Conservation (phyloP, 2,329 filamentous ascomycete genomes). For the Alternaria burnsii region DNA sequence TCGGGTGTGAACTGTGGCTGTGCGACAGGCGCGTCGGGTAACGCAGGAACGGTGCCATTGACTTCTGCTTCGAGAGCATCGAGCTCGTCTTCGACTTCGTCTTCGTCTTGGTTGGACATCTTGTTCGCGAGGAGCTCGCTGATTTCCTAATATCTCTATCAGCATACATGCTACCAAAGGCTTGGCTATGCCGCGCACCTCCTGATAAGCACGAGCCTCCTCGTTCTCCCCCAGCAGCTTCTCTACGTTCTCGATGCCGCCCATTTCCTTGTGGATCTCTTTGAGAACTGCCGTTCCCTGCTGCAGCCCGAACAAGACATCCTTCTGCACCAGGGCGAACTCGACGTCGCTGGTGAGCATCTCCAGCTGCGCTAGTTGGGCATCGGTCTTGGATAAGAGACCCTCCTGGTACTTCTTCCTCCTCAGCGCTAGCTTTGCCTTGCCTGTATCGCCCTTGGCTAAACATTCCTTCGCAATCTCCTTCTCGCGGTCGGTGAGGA, state of each 20-base stretch:
- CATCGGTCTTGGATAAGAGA: constrained; percentile 86
- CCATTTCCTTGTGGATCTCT: constrained; percentile 95
- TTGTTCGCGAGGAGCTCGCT: constrained; percentile 87
- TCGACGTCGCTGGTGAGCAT: constrained; percentile 88
- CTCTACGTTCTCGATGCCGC: constrained; percentile 90
- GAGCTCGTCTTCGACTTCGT: constrained; percentile 96
- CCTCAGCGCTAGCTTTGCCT: constrained; percentile 85
- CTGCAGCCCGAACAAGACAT: constrained; percentile 89
- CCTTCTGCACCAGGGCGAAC: constrained; percentile 96
- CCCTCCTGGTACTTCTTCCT: constrained; percentile 98
- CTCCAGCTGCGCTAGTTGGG: constrained; percentile 92
- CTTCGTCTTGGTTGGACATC: constrained; percentile 94
- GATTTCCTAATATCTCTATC: constrained; percentile 72
- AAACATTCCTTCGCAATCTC: constrained; percentile 86
- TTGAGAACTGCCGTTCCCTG: constrained; percentile 89
- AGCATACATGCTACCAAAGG: background rate
- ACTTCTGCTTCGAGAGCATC: constrained; percentile 78
- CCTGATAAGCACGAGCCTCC: constrained; percentile 90
- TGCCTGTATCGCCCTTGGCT: constrained; percentile 77
- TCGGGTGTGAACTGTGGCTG: constrained; percentile 42
- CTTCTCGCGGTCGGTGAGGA: constrained; percentile 87
- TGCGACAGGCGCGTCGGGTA: constrained; percentile 53
- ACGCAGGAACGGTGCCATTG: constrained; percentile 41
- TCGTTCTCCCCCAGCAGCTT: constrained; percentile 92
- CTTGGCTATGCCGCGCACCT: constrained; percentile 61